These are phyloP conservation scores for Fusarium sp. DNA, from an alignment of 2,329 filamentous ascomycete genomes.

Conservation along the genomic window DNA sequence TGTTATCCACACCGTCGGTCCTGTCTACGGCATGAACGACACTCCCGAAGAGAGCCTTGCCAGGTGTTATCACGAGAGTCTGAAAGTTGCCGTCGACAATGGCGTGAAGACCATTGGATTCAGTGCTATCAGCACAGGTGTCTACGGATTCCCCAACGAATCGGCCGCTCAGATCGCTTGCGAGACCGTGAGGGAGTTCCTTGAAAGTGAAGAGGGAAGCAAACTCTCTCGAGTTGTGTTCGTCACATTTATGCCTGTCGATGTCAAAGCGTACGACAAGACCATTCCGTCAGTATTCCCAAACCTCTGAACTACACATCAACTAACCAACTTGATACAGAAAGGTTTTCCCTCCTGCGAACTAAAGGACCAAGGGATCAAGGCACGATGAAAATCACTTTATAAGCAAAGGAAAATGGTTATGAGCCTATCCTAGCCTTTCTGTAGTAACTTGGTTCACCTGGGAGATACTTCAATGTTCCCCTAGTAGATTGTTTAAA, in stretches of 20 bases:
- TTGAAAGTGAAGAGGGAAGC: slow-evolving; percentile 58
- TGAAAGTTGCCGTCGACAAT: slow-evolving; percentile 77
- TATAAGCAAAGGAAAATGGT: neutral
- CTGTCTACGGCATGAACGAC: slow-evolving; percentile 69
- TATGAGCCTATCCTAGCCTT: neutral
- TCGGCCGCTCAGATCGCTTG: slow-evolving; percentile 80
- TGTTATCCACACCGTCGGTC: slow-evolving; percentile 92
- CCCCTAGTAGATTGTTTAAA: neutral
- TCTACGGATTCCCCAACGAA: slow-evolving; percentile 85
- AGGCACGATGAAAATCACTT: slow-evolving; percentile 13
- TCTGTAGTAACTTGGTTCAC: neutral
- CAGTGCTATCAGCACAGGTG: slow-evolving; percentile 83
- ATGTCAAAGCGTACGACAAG: slow-evolving; percentile 77
- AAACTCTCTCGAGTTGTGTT: slow-evolving; percentile 82
- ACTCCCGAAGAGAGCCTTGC: slow-evolving; percentile 61
- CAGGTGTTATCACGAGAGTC: slow-evolving; percentile 75
- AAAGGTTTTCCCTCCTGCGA: slow-evolving; percentile 42
- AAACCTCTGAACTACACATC: neutral
- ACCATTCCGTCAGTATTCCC: slow-evolving; percentile 74
- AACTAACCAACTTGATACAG: slow-evolving; percentile 22
- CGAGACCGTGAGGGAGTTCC: slow-evolving; percentile 64
- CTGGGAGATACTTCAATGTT: neutral
- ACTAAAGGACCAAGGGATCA: neutral
- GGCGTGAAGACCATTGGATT: slow-evolving; percentile 81
- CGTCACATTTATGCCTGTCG: slow-evolving; percentile 83